A percentile compares a stretch with the other conserved stretches of the same genome.
These are phyloP conservation scores for Coniochaeta sp. DNA, from an alignment of 2,329 filamentous ascomycete species.

Conservation along the genomic window DNA sequence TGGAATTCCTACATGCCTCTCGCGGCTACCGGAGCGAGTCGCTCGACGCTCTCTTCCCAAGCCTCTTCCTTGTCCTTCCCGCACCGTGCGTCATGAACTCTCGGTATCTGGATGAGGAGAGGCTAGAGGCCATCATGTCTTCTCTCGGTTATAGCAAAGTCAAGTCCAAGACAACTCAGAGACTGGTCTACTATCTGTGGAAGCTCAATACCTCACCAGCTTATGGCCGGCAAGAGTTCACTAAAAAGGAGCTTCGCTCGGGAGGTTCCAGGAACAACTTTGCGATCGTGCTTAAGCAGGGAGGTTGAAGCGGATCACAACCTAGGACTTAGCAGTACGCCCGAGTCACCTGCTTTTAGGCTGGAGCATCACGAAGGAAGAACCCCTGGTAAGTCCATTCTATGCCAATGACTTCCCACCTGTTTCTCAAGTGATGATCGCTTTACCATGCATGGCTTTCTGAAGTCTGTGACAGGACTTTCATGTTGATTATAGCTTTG, in stretches of 20 bases:
- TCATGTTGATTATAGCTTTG: not conserved
- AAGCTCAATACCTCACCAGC: slow-evolving; percentile 29
- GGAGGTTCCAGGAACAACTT: slow-evolving; percentile 85
- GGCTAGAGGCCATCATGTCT: slow-evolving; percentile 65
- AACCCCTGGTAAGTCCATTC: not conserved
- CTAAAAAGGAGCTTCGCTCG: slow-evolving; percentile 70
- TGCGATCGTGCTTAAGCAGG: slow-evolving; percentile 57
- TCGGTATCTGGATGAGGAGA: slow-evolving; percentile 71
- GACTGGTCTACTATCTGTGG: slow-evolving; percentile 90
- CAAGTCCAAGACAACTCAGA: slow-evolving; percentile 67
- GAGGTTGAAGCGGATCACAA: not conserved
- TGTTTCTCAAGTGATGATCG: not conserved
- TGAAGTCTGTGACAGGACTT: slow-evolving; percentile 1
- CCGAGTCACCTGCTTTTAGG: not conserved
- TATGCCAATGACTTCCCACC: not conserved
- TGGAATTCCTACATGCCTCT: slow-evolving; percentile 55
- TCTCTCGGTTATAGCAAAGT: slow-evolving; percentile 64
- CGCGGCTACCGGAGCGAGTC: not conserved
- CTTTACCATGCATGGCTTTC: not conserved
- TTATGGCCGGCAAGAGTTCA: slow-evolving; percentile 32
- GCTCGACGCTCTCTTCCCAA: slow-evolving; percentile 44
- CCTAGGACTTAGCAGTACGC: not conserved
- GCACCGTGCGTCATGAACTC: slow-evolving; percentile 85
- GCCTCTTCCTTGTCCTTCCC: slow-evolving; percentile 83
- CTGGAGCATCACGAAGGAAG: not conserved